A percentile compares a stretch with the other conserved stretches of the same genome.
phyloP scores from a whole-genome alignment of 2,329 filamentous ascomycete species.

The Dothiorella sarmentorum region DNA sequence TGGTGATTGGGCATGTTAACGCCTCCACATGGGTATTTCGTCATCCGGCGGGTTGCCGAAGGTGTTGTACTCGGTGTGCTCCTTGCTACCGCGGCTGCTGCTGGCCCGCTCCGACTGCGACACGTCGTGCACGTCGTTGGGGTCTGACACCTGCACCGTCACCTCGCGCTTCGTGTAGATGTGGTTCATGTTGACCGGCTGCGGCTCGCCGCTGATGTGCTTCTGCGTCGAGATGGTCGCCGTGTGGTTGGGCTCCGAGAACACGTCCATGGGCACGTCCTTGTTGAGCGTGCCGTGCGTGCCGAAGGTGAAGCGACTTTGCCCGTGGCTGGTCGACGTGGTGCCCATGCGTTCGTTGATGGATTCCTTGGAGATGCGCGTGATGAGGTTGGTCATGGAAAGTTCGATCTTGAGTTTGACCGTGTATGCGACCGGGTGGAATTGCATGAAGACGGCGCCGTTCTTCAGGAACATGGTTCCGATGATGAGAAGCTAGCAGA shows the following conservation, averaged over 20 bases:
- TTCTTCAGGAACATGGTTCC: constrained; percentile 17
- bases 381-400: constrained; percentile 43
- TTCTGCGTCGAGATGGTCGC: constrained; percentile 3
- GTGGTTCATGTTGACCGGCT: not conserved
- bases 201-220: not conserved
- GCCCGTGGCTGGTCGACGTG: constrained; percentile 2
- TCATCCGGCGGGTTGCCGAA: not conserved
- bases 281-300: not conserved
- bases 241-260: not conserved
- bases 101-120: not conserved
- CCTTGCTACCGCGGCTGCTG: constrained; percentile 5
- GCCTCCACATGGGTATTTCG: not conserved
- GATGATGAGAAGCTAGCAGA: constrained; percentile 11
- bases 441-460: constrained; percentile 31
- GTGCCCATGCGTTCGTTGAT: constrained; percentile 2
- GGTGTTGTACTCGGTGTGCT: not conserved
- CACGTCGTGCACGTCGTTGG: not conserved
- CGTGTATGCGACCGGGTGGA: constrained; percentile 43
- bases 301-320: constrained; percentile 6
- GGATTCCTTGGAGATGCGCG: constrained; percentile 19
- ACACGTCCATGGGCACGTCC: not conserved
- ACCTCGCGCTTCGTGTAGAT: constrained; percentile 9
- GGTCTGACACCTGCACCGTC: constrained; percentile 8
- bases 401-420: constrained; percentile 47
- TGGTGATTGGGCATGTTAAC: not conserved